Base-by-base conservation (phyloP, 306 rosid genomes). In the Inga laurina region DNA sequence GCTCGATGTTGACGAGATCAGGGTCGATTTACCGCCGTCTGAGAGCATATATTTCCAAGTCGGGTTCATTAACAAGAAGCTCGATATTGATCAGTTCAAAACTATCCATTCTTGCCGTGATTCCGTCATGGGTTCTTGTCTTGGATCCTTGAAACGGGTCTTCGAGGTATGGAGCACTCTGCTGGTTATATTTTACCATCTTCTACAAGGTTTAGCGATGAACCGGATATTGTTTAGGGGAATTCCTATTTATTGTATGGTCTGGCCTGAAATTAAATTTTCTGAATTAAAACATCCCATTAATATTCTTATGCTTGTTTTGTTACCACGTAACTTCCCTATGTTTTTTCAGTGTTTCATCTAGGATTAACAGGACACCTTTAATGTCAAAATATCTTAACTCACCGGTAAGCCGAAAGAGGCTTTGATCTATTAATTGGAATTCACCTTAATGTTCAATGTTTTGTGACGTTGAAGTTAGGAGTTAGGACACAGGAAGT, bases 21-120 rank as follows among this genome's bases (percentile, higher is more conserved):
- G 87, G 71, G 97, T 97, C 77, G 99, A 92, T 92, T 91, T 94
- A 90, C 98, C 99, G 15, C 97, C 99, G 4, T 88, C 98, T 0
- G 81, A 83, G 45, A 85, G 70, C 14, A 97, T 97, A 64, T 97
- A 97, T 84, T 94, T 97, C 80, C 93, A 89, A 41, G 97, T 97
- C 6, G 99, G 98, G 1, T 62, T 94, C 65, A 87, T 94, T 68
- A 97, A 97, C 84, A 97, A 94, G 93, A 91, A 85, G 87, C 98
- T 97, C 11, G 88, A 81, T 62, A 35, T 94, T 48, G 89, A 88
- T 71, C 98, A 97, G 89, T 97, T 97, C 84, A 80, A 86, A 82
- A 87, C 87, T 10, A 88, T 95, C 61, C 95, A 30, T 66, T 86
- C 96, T 66, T 95, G 99, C 87, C 90, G 89, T 10, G 85, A 86